A percentile compares a stretch with the other conserved stretches of the same genome.
These are phyloP conservation scores for Suillus brevipes DNA, from an alignment of 768 basidiomycete species.

Conservation along the genomic window DNA sequence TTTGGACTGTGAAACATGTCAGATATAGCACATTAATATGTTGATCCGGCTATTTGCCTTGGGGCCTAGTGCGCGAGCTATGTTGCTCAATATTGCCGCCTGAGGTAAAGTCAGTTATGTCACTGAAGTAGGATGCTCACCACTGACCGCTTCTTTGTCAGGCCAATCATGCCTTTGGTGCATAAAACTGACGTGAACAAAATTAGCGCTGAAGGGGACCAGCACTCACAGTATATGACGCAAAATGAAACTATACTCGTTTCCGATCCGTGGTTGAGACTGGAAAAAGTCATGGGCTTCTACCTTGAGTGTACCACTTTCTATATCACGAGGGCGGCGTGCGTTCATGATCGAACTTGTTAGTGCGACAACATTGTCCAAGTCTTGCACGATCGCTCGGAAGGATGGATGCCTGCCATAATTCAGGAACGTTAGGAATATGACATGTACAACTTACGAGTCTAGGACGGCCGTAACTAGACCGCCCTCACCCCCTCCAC, in stretches of 20 bases:
- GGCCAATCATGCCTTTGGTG: constrained; percentile 17
- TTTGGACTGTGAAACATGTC: constrained; percentile 1
- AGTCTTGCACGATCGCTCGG: constrained; percentile 38
- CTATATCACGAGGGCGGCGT: constrained; percentile 36
- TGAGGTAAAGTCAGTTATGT: neutral
- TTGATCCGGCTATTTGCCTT: neutral
- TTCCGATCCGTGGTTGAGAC: constrained; percentile 26
- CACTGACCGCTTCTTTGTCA: constrained; percentile 7
- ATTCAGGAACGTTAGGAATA: neutral
- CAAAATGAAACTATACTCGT: constrained; percentile 6
- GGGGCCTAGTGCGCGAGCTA: constrained; percentile 1
- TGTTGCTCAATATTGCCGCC: neutral
- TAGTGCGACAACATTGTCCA: constrained; percentile 26
- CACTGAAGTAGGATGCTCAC: too few species aligned
- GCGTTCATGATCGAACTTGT: constrained; percentile 15
- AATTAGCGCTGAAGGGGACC: neutral
- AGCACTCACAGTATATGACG: constrained; percentile 7
- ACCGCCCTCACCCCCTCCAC: constrained; percentile 42
- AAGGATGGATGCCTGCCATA: constrained; percentile 4
- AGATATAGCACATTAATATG: neutral
- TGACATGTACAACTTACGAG: constrained; percentile 23
- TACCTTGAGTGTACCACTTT: constrained; percentile 34
- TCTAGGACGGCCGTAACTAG: constrained; percentile 39
- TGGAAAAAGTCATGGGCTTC: constrained; percentile 42
- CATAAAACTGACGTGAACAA: neutral